These are phyloP conservation scores for Articulospora tetracladia DNA, from an alignment of 495 filamentous ascomycete genomes.

Conservation along the genomic window DNA sequence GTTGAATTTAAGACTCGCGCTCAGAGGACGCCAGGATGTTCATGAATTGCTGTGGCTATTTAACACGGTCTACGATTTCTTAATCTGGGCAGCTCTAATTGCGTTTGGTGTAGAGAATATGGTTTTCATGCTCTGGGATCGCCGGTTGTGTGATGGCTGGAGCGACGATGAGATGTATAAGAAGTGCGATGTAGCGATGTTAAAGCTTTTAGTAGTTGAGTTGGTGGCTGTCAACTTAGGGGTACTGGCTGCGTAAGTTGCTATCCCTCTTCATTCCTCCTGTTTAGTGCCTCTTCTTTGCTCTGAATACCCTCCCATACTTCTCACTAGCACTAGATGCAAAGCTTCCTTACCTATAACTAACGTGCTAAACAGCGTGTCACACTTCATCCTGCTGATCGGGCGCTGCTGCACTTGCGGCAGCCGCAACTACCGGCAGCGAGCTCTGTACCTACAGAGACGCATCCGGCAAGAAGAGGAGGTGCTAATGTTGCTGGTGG, in stretches of 20 bases:
- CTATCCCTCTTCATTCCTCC: background rate
- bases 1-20: background rate
- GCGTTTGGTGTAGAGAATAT: constrained; percentile 15
- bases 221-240: constrained; percentile 7
- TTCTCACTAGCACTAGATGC: too few species aligned
- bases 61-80: constrained; percentile 14
- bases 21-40: constrained; percentile 3
- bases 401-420: background rate
- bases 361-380: too few species aligned
- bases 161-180: constrained; percentile 1
- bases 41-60: background rate
- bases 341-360: too few species aligned
- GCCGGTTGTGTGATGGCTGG: constrained; percentile 4
- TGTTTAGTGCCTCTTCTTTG: background rate
- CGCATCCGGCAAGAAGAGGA: background rate
- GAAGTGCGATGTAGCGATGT: constrained; percentile 8
- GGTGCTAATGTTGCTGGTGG: background rate
- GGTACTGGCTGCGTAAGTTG: constrained; percentile 12
- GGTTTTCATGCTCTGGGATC: constrained; percentile 8
- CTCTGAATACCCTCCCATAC: background rate
- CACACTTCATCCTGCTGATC: background rate
- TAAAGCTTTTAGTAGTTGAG: constrained; percentile 10
- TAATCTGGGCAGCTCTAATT: constrained; percentile 6
- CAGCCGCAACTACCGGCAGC: background rate
- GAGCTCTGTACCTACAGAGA: background rate